phyloP scores from a whole-genome alignment of 2,329 filamentous ascomycete species.

The Ustulina deusta region DNA sequence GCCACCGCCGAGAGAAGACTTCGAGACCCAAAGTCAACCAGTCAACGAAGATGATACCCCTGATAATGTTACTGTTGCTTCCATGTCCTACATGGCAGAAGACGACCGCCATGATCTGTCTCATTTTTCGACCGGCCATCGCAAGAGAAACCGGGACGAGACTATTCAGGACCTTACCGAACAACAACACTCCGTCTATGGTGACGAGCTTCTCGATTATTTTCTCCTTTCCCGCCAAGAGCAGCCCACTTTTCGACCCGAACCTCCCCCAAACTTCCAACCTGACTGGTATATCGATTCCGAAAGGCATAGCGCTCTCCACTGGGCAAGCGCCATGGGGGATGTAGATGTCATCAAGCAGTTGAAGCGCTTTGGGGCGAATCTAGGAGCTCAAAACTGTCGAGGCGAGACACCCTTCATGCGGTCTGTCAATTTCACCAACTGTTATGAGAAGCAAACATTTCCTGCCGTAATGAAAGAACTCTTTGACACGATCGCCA shows the following conservation, averaged over 20 bases:
- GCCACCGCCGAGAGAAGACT: conserved; percentile 66
- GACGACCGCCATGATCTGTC: conserved; percentile 81
- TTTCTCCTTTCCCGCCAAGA: conserved; percentile 89
- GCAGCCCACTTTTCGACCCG: conserved; percentile 76
- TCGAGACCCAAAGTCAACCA: conserved; percentile 71
- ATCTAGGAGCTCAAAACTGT: conserved; percentile 75
- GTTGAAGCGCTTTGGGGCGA: conserved; percentile 83
- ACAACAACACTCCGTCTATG: conserved; percentile 89
- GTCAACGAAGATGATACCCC: conserved; percentile 83
- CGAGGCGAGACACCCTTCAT: conserved; percentile 92
- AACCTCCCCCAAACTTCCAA: conserved; percentile 87
- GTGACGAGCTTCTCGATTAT: conserved; percentile 94
- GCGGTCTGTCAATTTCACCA: conserved; percentile 94
- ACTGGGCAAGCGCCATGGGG: conserved; percentile 98
- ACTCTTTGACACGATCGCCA: conserved; percentile 83
- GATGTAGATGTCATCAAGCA: conserved; percentile 92
- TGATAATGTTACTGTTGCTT: conserved; percentile 84
- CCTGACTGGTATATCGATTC: conserved; percentile 94
- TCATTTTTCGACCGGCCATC: conserved; percentile 69
- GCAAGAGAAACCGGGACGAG: conserved; percentile 83
- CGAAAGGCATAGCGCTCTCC: conserved; percentile 90
- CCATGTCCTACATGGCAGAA: conserved; percentile 86
- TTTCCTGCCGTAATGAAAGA: conserved; percentile 88
- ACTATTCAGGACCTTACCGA: conserved; percentile 73
- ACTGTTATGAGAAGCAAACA: conserved; percentile 93